Conservation (phyloP, 495 filamentous ascomycete genomes). For the Lentithecium fluviatile region DNA sequence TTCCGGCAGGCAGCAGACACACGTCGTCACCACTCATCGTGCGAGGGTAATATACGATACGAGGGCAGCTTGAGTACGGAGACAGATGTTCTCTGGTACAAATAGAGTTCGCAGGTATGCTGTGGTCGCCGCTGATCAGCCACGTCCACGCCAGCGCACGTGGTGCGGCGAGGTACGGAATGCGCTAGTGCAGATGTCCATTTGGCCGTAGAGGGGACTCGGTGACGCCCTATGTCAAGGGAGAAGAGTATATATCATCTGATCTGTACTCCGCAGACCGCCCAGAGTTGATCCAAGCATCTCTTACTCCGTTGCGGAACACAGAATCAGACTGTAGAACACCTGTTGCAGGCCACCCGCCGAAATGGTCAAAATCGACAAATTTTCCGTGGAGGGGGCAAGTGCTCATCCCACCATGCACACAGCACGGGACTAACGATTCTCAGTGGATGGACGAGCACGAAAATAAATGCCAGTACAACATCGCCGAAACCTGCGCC, state of each 20-base stretch:
- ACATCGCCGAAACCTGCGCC: slow-evolving; percentile 85
- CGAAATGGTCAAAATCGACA: slow-evolving; percentile 64
- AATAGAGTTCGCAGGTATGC: too few relatives aligned
- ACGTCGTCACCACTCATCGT: neutral
- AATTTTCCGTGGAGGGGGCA: slow-evolving; percentile 23
- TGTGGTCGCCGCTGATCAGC: too few relatives aligned
- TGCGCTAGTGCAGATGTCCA: neutral
- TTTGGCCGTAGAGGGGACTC: neutral
- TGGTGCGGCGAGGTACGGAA: neutral
- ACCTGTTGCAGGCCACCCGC: neutral
- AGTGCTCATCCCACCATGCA: slow-evolving; percentile 2
- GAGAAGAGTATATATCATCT: neutral
- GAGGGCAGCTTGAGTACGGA: neutral
- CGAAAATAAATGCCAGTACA: slow-evolving; percentile 71
- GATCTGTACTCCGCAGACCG: too few relatives aligned
- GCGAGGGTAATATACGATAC: too few relatives aligned
- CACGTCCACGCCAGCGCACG: too few relatives aligned
- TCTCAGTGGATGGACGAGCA: slow-evolving; percentile 85
- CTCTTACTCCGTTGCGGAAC: too few relatives aligned
- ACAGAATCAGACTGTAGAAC: too few relatives aligned
- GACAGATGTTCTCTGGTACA: neutral
- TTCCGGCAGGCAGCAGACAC: slow-evolving; percentile 10
- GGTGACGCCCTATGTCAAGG: neutral
- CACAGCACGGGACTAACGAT: neutral
- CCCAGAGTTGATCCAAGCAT: too few relatives aligned